Evolutionary conservation across 306 rosid genomes (phyloP).

Genomic region (Arachis hypogaea): DNA sequence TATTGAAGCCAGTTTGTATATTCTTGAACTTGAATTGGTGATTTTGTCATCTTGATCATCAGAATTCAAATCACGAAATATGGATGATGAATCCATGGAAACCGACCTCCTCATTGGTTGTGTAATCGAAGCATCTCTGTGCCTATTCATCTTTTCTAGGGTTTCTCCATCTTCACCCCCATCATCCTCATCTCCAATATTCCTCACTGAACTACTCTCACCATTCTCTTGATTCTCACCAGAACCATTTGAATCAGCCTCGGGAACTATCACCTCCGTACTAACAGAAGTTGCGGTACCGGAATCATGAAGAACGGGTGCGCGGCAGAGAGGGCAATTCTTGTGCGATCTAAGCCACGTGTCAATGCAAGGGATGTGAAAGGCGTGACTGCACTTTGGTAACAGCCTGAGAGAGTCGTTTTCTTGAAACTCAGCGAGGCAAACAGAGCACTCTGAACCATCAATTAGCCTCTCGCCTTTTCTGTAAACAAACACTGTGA

Average conservation of each 20-base stretch:
- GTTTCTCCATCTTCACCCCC: background rate
- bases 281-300: conserved; percentile 1
- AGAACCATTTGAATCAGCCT: conserved; percentile 30
- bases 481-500: conserved; percentile 52
- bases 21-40: conserved; percentile 19
- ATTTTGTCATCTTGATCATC: conserved; percentile 34
- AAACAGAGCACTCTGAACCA: conserved; percentile 78
- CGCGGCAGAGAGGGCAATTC: conserved; percentile 53
- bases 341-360: conserved; percentile 48
- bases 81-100: conserved; percentile 46
- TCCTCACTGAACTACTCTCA: conserved; percentile 33
- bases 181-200: conserved; percentile 35
- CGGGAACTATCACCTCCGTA: conserved; percentile 16
- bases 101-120: conserved; percentile 49
- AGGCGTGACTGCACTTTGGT: conserved; percentile 79
- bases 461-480: conserved; percentile 66
- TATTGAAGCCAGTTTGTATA: conserved; percentile 40
- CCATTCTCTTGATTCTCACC: conserved; percentile 32
- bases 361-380: conserved; percentile 50
- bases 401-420: conserved; percentile 66
- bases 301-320: conserved; percentile 44
- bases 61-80: conserved; percentile 36
- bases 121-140: no score
- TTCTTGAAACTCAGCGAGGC: conserved; percentile 70
- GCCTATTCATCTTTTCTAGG: conserved; percentile 12